A percentile compares a stretch with the other conserved stretches of the same genome.
Evolutionary conservation across 2,329 filamentous ascomycete species (phyloP).

Genomic region (Fusarium austroafricanum): DNA sequence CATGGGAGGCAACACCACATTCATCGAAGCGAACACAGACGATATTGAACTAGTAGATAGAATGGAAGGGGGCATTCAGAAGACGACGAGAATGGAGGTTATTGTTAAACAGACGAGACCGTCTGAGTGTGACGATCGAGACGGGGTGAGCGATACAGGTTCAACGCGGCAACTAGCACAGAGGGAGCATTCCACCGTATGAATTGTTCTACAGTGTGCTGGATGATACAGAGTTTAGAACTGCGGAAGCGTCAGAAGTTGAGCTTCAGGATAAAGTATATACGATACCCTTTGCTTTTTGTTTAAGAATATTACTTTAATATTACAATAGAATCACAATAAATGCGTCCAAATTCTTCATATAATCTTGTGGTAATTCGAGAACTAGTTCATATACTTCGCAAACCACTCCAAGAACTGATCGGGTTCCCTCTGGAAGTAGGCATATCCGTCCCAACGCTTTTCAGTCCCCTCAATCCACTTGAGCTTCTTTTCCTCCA

Average conservation of each 20-base stretch:
- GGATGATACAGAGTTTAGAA: neutral
- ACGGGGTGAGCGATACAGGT: slow-evolving; percentile 38
- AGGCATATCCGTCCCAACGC: slow-evolving; percentile 28
- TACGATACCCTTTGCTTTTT: slow-evolving; percentile 20
- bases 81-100: slow-evolving; percentile 44
- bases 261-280: neutral
- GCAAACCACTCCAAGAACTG: slow-evolving; percentile 35
- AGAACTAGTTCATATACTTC: slow-evolving; percentile 16
- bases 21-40: slow-evolving; percentile 38
- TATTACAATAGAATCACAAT: neutral
- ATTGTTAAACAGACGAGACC: slow-evolving; percentile 34
- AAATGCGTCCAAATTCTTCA: too few species aligned
- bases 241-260: neutral
- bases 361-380: too few species aligned
- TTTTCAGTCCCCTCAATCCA: slow-evolving; percentile 28
- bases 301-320: neutral
- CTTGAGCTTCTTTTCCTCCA: slow-evolving; percentile 22
- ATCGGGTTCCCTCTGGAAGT: slow-evolving; percentile 28
- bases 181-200: slow-evolving; percentile 39
- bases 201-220: neutral
- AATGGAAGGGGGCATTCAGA: slow-evolving; percentile 38
- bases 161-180: slow-evolving; percentile 36
- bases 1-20: slow-evolving; percentile 38
- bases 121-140: slow-evolving; percentile 38
- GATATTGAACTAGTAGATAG: slow-evolving; percentile 37